These are phyloP conservation scores for Talaromyces rugulosus DNA, from an alignment of 2,329 filamentous ascomycete species.

Conservation along the genomic window DNA sequence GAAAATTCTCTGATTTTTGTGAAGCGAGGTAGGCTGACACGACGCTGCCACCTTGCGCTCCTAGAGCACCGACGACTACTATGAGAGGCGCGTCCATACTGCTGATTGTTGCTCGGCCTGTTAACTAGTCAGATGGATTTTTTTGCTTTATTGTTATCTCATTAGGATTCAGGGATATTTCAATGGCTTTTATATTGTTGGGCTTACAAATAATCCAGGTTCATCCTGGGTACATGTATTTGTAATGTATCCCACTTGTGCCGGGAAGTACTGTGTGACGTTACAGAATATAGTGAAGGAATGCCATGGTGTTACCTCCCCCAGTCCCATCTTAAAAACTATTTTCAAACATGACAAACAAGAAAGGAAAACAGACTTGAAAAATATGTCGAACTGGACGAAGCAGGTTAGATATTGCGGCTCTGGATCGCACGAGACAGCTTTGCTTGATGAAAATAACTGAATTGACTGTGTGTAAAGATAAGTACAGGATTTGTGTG, in stretches of 20 bases:
- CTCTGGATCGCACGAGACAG: too few relatives aligned
- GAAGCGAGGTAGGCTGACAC: neutral
- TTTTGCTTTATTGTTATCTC: neutral
- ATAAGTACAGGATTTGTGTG: too few relatives aligned
- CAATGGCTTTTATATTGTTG: neutral
- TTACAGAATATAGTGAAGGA: neutral
- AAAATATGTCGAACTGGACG: neutral
- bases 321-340: neutral
- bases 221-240: neutral
- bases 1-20: neutral
- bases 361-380: neutral
- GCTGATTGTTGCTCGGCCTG: neutral
- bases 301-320: neutral
- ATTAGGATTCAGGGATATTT: neutral
- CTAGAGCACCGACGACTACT: neutral
- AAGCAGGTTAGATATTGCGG: too few relatives aligned
- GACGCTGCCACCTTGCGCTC: neutral
- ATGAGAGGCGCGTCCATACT: neutral
- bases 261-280: neutral
- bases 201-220: neutral
- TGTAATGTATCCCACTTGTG: neutral
- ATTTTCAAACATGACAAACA: neutral
- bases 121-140: neutral
- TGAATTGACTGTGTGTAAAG: too few relatives aligned
- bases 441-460: too few relatives aligned